phyloP scores from a whole-genome alignment of 805 yeast genomes.

The Saccharomycopsis malanga region DNA sequence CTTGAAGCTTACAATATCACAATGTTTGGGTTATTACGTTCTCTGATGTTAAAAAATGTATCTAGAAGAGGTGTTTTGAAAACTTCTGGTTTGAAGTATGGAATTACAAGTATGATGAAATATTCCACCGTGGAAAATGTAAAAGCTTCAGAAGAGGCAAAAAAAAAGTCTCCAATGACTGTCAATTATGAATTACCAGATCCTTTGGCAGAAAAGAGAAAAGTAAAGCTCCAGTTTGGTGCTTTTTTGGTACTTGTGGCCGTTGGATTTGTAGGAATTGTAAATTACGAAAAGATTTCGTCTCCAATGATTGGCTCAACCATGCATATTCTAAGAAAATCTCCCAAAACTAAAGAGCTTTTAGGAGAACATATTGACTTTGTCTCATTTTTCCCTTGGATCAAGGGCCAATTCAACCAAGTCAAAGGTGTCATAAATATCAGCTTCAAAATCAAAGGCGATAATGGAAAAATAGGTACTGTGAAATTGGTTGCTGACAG shows the following conservation, averaged over 20 bases:
- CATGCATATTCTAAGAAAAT: conserved; percentile 75
- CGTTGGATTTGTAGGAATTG: conserved; percentile 53
- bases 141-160: background rate
- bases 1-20: too few species aligned
- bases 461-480: conserved; percentile 43
- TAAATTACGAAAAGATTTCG: conserved; percentile 88
- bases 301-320: conserved; percentile 88
- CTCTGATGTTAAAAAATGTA: too few species aligned
- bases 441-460: conserved; percentile 63
- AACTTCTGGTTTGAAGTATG: too few species aligned
- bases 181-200: conserved; percentile 80
- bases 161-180: conserved; percentile 40
- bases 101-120: too few species aligned
- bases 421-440: conserved; percentile 77
- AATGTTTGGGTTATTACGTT: too few species aligned
- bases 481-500: conserved; percentile 66
- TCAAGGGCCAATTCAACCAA: conserved; percentile 75
- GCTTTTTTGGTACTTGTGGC: conserved; percentile 49
- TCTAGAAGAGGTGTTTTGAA: too few species aligned
- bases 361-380: conserved; percentile 76
- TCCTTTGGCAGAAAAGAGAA: conserved; percentile 50
- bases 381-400: conserved; percentile 74
- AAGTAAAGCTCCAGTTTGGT: conserved; percentile 47
- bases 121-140: background rate
- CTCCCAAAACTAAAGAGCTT: conserved; percentile 49